Base-by-base conservation (phyloP, 768 basidiomycete species). In the Lactifluus subvellereus region DNA sequence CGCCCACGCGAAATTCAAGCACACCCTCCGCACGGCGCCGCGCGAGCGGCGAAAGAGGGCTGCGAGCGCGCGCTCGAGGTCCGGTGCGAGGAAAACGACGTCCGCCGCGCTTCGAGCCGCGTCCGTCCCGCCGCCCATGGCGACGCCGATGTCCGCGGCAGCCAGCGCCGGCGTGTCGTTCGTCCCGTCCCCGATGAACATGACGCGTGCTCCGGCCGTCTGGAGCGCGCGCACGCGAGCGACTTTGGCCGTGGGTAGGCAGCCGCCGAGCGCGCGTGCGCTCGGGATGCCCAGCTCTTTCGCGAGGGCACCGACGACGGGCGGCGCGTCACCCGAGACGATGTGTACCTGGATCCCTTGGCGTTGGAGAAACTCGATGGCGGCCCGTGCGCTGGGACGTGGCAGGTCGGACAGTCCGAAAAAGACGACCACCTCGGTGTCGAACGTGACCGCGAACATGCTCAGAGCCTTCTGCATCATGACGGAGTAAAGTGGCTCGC, bases 81-180 rank as follows among this genome's bases (percentile, higher is more conserved):
- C 66, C 43, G 62, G 57, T 76, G 66, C 57, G 9, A 76, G 67
- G 40, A 85, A 72, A 47, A 82, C 77, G 54, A 80, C 81, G 63
- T 80, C 78, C 14, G 81, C 78, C 32, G 78, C 70, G 6, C 76
- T 73, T 32, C 78, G 71, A 2, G 82, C 79, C 22, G 76, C 72
- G 49, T 71, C 75, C 40, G 72, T 70, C n/a, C 75, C 74, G 10
- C 72, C 64, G 51, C 69, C 66, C 55, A 74, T 66, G 16, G 78
- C 77, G 6, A 84, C 74, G 27, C 77, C 77, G 16, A 82, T 74
- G 62, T 83, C 80, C 1, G 83, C 82, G 30, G 77, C 79, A 0
- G 80, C 77, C 27, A 84, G 76, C 8, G 82, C 78, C 13, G 75
- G 74, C 6, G 79, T 72, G 69, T 84, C 82, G 70, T 84, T 83